Conservation (phyloP, 2,329 filamentous ascomycete species). For the Apiospora marii region DNA sequence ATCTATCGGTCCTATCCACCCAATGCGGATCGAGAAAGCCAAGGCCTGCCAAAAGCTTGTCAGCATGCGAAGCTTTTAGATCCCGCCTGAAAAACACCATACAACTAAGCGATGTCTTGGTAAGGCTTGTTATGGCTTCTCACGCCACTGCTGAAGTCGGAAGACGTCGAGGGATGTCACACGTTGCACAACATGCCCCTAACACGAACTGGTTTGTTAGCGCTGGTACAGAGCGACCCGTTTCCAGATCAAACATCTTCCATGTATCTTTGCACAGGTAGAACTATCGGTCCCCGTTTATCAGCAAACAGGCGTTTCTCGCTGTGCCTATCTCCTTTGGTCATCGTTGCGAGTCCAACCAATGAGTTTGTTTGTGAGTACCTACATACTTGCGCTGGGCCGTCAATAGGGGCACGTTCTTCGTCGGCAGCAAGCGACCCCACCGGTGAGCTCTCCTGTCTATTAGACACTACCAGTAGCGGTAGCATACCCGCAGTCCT, state of each 20-base stretch:
- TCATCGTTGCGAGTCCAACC: not conserved
- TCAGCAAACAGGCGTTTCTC: not conserved
- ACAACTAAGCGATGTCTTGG: not conserved
- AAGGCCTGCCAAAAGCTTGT: conserved; percentile 1
- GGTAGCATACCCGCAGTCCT: not conserved
- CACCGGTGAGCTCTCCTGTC: not conserved
- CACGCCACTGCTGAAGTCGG: not conserved
- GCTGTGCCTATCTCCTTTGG: not conserved
- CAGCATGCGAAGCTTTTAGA: conserved; percentile 10
- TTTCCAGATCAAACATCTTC: not conserved
- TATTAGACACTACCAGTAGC: not conserved
- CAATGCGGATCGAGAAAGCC: not conserved
- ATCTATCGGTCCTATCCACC: not conserved
- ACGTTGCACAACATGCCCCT: not conserved
- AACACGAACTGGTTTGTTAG: not conserved
- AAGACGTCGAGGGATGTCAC: not conserved
- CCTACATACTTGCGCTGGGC: not conserved
- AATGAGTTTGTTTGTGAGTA: not conserved
- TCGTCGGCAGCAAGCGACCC: not conserved
- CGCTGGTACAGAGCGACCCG: too few species aligned
- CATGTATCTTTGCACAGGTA: not conserved
- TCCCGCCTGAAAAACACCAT: not conserved
- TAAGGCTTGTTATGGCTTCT: not conserved
- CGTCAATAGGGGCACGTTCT: not conserved
- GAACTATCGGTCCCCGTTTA: not conserved